phyloP scores from a whole-genome alignment of 108 stramenopile genomes.

The Pseudonitzschia pungens region DNA sequence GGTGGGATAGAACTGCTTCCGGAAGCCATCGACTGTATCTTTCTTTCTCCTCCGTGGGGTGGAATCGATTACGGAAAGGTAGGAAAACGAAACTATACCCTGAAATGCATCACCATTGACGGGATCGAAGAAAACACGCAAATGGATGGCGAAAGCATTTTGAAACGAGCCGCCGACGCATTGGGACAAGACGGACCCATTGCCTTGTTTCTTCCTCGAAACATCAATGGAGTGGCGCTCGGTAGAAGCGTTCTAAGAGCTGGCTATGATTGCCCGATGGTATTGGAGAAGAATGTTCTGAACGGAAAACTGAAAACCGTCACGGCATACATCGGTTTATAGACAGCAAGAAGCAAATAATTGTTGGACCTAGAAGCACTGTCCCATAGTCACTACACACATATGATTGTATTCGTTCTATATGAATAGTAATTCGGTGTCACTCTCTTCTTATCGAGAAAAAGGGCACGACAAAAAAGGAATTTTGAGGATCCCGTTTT shows the following conservation, averaged over 20 bases:
- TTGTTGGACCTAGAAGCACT: background rate
- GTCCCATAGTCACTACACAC: too few relatives aligned
- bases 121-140: background rate
- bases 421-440: too few relatives aligned
- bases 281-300: slow-evolving; percentile 77
- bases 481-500: too few relatives aligned
- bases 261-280: slow-evolving; percentile 47
- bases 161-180: slow-evolving; percentile 44
- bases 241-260: slow-evolving; percentile 46
- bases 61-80: slow-evolving; percentile 65
- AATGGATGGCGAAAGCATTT: slow-evolving; percentile 52
- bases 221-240: slow-evolving; percentile 58
- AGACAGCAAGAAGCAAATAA: background rate
- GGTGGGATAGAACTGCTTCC: slow-evolving; percentile 66
- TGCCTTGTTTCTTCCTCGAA: slow-evolving; percentile 69
- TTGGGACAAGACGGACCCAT: slow-evolving; percentile 39
- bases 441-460: too few relatives aligned
- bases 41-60: slow-evolving; percentile 86
- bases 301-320: slow-evolving; percentile 83
- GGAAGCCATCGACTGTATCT: slow-evolving; percentile 55
- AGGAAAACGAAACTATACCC: slow-evolving; percentile 43
- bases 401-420: too few relatives aligned
- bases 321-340: slow-evolving; percentile 62
- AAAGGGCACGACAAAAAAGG: too few relatives aligned
- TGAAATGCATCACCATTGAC: slow-evolving; percentile 27